Evolutionary conservation across 2,329 filamentous ascomycete genomes (phyloP).

Genomic region (Penicillium griseofulvum): DNA sequence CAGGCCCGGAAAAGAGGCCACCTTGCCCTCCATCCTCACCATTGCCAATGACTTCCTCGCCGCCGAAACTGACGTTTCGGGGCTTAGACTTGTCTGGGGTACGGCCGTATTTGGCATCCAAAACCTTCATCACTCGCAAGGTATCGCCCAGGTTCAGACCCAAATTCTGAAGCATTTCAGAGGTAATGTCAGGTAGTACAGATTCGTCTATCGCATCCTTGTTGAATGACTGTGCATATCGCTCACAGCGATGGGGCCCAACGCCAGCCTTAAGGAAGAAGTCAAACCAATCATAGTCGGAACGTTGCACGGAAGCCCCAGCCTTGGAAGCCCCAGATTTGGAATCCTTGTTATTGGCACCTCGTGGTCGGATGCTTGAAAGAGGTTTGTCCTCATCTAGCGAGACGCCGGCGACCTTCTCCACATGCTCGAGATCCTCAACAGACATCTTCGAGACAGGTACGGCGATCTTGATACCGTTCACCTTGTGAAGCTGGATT

Average conservation of each 20-base stretch:
- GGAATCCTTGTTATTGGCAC: slow-evolving; percentile 34
- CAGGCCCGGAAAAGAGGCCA: slow-evolving; percentile 87
- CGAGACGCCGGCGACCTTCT: slow-evolving; percentile 79
- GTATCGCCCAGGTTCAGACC: slow-evolving; percentile 97
- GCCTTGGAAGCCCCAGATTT: slow-evolving; percentile 35
- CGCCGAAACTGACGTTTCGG: slow-evolving; percentile 54
- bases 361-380: slow-evolving; percentile 64
- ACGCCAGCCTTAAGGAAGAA: slow-evolving; percentile 95
- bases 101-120: slow-evolving; percentile 78
- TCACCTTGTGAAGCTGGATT: slow-evolving; percentile 95
- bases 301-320: slow-evolving; percentile 40
- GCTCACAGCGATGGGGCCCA: slow-evolving; percentile 86
- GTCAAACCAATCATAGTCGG: slow-evolving; percentile 95
- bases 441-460: slow-evolving; percentile 93
- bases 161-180: slow-evolving; percentile 75
- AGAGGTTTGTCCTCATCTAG: slow-evolving; percentile 90
- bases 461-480: slow-evolving; percentile 97
- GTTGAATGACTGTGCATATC: slow-evolving; percentile 84
- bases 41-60: slow-evolving; percentile 53
- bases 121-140: slow-evolving; percentile 84
- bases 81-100: slow-evolving; percentile 55
- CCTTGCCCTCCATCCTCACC: slow-evolving; percentile 60
- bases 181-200: slow-evolving; percentile 83
- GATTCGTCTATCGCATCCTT: slow-evolving; percentile 96
- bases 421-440: slow-evolving; percentile 92